These are phyloP conservation scores for Orbilia javanica DNA, from an alignment of 2,329 filamentous ascomycete species.

Conservation along the genomic window DNA sequence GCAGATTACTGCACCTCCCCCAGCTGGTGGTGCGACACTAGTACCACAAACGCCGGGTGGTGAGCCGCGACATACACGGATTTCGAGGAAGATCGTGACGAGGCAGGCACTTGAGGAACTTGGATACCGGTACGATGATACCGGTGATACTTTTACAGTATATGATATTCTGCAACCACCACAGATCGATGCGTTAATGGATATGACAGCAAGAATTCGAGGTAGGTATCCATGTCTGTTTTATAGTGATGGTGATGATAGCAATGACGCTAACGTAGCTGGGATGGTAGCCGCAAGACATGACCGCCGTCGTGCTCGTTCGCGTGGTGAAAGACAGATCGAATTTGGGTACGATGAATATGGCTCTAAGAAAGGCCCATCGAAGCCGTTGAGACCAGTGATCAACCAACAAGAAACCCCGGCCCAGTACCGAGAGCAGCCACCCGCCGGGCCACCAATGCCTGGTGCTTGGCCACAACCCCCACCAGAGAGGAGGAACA, in stretches of 20 bases:
- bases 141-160: conserved; percentile 65
- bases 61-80: conserved; percentile 74
- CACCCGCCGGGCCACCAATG: conserved; percentile 35
- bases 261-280: conserved; percentile 9
- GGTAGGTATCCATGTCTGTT: conserved; percentile 28
- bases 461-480: conserved; percentile 49
- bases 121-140: conserved; percentile 91
- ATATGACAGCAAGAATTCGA: conserved; percentile 55
- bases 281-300: conserved; percentile 47
- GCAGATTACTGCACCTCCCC: conserved; percentile 40
- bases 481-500: conserved; percentile 31
- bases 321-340: conserved; percentile 43
- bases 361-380: conserved; percentile 20
- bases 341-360: conserved; percentile 48
- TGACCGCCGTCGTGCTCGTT: conserved; percentile 54
- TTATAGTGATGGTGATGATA: not conserved
- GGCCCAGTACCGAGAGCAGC: conserved; percentile 35
- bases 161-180: conserved; percentile 47
- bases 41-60: conserved; percentile 31
- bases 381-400: conserved; percentile 23
- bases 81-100: conserved; percentile 89
- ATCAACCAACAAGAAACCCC: conserved; percentile 39
- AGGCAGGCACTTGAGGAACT: conserved; percentile 85
- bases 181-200: conserved; percentile 49
- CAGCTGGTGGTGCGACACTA: not conserved